Evolutionary conservation across 2,329 filamentous ascomycete species (phyloP).

Genomic region (Xylariales sp.): DNA sequence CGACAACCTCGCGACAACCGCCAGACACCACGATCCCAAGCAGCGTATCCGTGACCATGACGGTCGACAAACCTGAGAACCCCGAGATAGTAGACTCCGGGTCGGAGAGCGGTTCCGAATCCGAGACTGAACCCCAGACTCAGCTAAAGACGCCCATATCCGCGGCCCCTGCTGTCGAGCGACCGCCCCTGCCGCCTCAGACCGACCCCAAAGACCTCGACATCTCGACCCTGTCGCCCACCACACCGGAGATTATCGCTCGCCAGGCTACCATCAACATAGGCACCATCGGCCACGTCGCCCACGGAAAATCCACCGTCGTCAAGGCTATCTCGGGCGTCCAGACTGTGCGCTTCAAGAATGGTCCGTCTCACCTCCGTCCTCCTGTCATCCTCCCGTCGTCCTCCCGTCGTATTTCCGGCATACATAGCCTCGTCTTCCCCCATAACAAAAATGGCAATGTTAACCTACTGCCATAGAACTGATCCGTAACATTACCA

Average conservation of each 20-base stretch:
- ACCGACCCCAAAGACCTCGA: constrained; percentile 92
- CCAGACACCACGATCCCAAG: background rate
- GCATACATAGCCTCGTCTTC: background rate
- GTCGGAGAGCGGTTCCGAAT: constrained; percentile 40
- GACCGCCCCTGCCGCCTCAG: constrained; percentile 74
- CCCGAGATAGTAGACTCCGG: constrained; percentile 33
- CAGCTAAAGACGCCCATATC: constrained; percentile 23
- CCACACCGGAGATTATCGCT: constrained; percentile 96
- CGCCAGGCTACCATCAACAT: constrained; percentile 99
- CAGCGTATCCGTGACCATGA: constrained; percentile 32
- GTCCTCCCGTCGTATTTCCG: background rate
- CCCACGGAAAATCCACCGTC: constrained; percentile 98
- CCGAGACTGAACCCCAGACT: constrained; percentile 33
- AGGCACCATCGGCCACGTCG: constrained; percentile 97
- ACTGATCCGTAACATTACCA: constrained; percentile 98
- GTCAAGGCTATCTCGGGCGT: constrained; percentile 99
- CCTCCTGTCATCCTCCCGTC: background rate
- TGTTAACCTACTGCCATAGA: constrained; percentile 60
- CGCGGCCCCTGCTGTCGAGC: constrained; percentile 27
- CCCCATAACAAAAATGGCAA: background rate
- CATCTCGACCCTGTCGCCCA: constrained; percentile 79
- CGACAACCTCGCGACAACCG: background rate
- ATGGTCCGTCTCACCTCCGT: constrained; percentile 54
- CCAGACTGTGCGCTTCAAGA: constrained; percentile 99
- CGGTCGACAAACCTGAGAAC: constrained; percentile 37